phyloP scores from a whole-genome alignment of 2,329 filamentous ascomycete genomes.

The Eutypa lata region DNA sequence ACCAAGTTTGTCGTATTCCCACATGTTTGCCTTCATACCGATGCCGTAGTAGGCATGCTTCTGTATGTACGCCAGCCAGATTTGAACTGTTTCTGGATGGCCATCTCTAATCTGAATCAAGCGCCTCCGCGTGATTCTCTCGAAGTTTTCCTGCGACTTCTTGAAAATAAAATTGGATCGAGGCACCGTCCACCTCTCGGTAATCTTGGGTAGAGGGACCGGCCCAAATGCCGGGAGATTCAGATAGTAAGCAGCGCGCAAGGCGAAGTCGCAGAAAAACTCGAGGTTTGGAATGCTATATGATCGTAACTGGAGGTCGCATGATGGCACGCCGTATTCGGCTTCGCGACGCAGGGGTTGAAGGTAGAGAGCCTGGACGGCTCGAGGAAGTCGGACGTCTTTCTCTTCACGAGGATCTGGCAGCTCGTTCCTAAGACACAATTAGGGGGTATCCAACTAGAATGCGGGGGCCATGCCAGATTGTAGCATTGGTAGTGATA shows the following conservation, averaged over 20 bases:
- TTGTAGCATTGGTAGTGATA: neutral
- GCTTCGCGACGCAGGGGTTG: conserved; percentile 75
- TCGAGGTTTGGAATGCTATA: conserved; percentile 88
- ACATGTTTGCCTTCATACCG: conserved; percentile 98
- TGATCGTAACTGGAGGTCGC: conserved; percentile 89
- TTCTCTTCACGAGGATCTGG: conserved; percentile 19
- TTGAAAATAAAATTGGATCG: conserved; percentile 90
- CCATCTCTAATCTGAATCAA: conserved; percentile 93
- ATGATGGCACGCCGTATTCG: conserved; percentile 75
- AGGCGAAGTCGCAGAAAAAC: conserved; percentile 90
- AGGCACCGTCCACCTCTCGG: conserved; percentile 92
- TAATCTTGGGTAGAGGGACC: conserved; percentile 79
- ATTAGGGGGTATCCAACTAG: conserved; percentile 10
- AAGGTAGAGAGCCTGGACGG: conserved; percentile 82
- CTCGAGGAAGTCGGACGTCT: conserved; percentile 63
- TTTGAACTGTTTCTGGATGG: conserved; percentile 79
- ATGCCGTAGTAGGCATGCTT: conserved; percentile 95
- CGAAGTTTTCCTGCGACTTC: conserved; percentile 97
- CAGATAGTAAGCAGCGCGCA: conserved; percentile 92
- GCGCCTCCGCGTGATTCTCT: conserved; percentile 80
- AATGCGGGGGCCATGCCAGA: neutral
- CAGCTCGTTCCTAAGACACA: conserved; percentile 21
- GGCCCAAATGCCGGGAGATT: conserved; percentile 83
- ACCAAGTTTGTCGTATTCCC: conserved; percentile 78
- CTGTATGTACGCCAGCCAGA: conserved; percentile 88